Conservation (phyloP, 441 rosid genomes). For the Eruca vesicaria region DNA sequence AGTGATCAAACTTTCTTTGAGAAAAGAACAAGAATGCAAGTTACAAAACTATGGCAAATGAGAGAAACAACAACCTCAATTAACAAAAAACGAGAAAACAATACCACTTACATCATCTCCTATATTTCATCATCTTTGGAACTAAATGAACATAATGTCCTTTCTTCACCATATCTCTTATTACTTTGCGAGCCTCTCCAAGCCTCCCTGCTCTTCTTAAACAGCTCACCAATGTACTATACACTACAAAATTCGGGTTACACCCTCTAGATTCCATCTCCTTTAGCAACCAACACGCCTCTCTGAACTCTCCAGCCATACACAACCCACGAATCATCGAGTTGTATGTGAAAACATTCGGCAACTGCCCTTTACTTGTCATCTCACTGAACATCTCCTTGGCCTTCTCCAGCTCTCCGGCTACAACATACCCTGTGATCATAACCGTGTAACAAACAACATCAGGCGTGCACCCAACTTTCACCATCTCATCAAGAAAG, state of each 20-base stretch:
- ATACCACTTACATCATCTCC: constrained; percentile 37
- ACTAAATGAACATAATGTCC: constrained; percentile 59
- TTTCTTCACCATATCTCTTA: constrained; percentile 63
- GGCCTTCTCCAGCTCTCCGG: constrained; percentile 69
- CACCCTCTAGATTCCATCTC: constrained; percentile 85
- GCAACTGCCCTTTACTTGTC: constrained; percentile 62
- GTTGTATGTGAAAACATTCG: constrained; percentile 77
- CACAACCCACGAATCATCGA: constrained; percentile 82
- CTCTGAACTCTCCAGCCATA: constrained; percentile 62
- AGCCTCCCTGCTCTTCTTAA: constrained; percentile 71
- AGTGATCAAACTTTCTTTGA: neutral
- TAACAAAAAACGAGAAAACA: constrained; percentile 1
- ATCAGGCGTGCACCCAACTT: constrained; percentile 60
- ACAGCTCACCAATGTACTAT: constrained; percentile 65
- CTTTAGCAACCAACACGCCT: constrained; percentile 69
- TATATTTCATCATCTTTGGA: constrained; percentile 49
- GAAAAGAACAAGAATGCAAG: constrained; percentile 1
- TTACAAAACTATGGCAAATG: constrained; percentile 18
- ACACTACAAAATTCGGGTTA: constrained; percentile 75
- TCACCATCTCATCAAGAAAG: constrained; percentile 67
- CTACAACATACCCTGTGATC: constrained; percentile 66
- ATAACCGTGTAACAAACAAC: constrained; percentile 81
- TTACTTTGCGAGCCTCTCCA: constrained; percentile 62
- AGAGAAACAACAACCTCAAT: constrained; percentile 15
- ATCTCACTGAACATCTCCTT: constrained; percentile 59